Base-by-base conservation (phyloP, 2,329 filamentous ascomycete species). In the Parasarocladium wereldwijsianum region DNA sequence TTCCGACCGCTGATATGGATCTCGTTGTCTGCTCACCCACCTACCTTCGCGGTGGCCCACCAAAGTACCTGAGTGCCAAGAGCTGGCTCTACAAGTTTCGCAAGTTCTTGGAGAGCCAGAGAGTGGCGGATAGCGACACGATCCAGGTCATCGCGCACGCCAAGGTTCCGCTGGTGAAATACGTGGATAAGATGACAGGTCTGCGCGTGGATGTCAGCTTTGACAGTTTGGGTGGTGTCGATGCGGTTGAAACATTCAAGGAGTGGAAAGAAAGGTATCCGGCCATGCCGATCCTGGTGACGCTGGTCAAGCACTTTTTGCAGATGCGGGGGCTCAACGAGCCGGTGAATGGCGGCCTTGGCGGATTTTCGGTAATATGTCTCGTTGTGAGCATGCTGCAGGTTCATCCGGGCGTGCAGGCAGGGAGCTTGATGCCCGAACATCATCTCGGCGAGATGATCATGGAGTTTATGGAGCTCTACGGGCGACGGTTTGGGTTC, bases 151-250 rank as follows among this genome's bases (percentile, higher is more conserved):
- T 98, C 40, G 45, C 66, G 2, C 62, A 65, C 39, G 86, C 90
- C 14, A 84, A 80, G 43, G 86, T 98, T 3, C 90, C 90, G 0
- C 71, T 98, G 32, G 71, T 96, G 54, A 98, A 98, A 51, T 96
- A 82, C 45, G 66, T 83, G 25, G 90, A 98, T 46, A 64, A 58
- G 32, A 44, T 66, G 31, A 94, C 86, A 2, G 76, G 75, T 9
- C 60, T 98, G 31, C 82, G 80, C 41, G 79, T 96, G 9, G 90
- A 98, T 48, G 69, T 98, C 9, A 96, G 86, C 0, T 94, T 98
- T 47, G 87, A 98, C 55, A 96, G 94, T 46, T 55, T 76, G 20
- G 82, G 79, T 24, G 90, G 90, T 8, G 58, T 94, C 8, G 55
- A 67, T 12, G 87, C 90, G 3, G 78, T 90, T 44, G 58, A 74